Conservation (phyloP, 2,329 filamentous ascomycete species). For the Hymenotorrendiella dingleyae region DNA sequence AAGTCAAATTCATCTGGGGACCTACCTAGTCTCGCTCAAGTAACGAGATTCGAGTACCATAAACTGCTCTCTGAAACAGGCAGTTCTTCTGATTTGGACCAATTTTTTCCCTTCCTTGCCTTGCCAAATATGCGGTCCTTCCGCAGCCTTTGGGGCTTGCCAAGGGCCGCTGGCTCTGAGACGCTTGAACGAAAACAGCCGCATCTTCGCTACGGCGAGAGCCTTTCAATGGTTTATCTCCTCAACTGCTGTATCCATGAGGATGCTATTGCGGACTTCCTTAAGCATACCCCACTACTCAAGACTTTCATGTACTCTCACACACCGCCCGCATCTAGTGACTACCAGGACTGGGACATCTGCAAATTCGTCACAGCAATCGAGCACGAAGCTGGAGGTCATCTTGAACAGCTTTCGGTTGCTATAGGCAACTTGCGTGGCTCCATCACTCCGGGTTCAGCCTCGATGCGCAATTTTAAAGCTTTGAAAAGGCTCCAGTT, state of each 20-base stretch:
- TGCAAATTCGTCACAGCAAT: conserved; percentile 13
- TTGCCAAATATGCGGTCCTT: conserved; percentile 8
- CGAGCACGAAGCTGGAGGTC: conserved; percentile 5
- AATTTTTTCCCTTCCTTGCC: conserved; percentile 6
- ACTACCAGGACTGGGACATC: conserved; percentile 10
- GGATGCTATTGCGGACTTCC: conserved; percentile 9
- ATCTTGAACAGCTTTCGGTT: conserved; percentile 11
- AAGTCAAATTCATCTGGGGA: background rate
- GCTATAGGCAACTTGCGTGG: conserved; percentile 3
- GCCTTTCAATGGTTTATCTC: conserved; percentile 4
- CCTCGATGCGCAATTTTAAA: conserved; percentile 8
- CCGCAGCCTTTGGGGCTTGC: conserved; percentile 1
- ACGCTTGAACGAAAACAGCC: conserved; percentile 4
- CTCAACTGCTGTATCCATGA: conserved; percentile 7
- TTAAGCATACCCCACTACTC: conserved; percentile 7
- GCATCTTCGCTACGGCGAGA: conserved; percentile 1
- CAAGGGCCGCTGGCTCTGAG: background rate
- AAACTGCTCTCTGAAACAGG: background rate
- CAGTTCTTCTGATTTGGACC: conserved; percentile 5
- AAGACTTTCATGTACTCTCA: conserved; percentile 8
- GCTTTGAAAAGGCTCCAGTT: conserved; percentile 8
- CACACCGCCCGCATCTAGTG: background rate
- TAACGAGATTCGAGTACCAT: conserved; percentile 3
- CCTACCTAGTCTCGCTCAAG: conserved; percentile 4
- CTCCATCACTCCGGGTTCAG: conserved; percentile 2